phyloP scores from a whole-genome alignment of 352 stramenopile genomes.

The Peronospora belbahrii region DNA sequence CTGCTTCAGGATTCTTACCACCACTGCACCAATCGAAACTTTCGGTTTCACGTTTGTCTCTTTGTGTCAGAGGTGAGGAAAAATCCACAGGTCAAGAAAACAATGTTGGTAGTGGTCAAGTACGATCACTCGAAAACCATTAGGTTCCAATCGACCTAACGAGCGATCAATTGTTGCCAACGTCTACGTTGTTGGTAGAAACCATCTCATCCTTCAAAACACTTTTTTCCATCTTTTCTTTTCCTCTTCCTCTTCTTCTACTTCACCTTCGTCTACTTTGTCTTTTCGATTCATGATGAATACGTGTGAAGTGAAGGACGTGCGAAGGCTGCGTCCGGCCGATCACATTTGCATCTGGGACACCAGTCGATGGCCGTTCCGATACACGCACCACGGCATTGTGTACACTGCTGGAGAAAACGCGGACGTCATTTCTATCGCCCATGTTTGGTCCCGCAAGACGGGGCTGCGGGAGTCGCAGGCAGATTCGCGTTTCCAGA shows the following conservation, averaged over 20 bases:
- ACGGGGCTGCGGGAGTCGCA: conserved; percentile 49
- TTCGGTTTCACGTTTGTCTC: no score
- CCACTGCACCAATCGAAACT: no score
- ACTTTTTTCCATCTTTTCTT: not conserved
- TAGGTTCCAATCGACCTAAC: no score
- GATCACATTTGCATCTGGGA: conserved; percentile 83
- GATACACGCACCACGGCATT: conserved; percentile 73
- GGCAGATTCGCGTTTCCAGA: conserved; percentile 53
- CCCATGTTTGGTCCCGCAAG: conserved; percentile 65
- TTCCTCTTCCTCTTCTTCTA: no score
- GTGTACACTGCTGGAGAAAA: conserved; percentile 36
- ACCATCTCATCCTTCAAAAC: not conserved
- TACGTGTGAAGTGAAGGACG: conserved; percentile 50
- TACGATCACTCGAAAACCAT: no score
- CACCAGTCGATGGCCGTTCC: conserved; percentile 63
- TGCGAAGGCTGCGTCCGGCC: conserved; percentile 41
- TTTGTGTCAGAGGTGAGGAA: no score
- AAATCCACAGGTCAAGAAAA: no score
- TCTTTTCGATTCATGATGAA: conserved; percentile 32
- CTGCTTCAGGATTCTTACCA: no score
- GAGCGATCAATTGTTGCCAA: no score
- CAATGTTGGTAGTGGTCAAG: no score
- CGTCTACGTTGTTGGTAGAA: no score
- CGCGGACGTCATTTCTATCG: conserved; percentile 48
- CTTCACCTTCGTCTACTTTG: not conserved